phyloP scores from a whole-genome alignment of 768 basidiomycete genomes.

The Leccinum incarnatum region DNA sequence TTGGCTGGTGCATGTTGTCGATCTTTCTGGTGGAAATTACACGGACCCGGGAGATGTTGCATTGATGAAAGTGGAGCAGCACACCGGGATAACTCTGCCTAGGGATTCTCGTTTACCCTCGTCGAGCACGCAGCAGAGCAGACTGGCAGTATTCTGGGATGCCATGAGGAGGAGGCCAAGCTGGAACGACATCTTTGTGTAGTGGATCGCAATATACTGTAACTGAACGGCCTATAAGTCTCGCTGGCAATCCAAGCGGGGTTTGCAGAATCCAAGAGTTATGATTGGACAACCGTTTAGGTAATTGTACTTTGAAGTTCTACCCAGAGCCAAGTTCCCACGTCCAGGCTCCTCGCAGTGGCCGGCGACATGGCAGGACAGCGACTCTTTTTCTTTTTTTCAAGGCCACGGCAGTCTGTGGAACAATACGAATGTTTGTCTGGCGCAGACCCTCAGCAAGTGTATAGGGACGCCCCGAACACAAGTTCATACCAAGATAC shows the following conservation, averaged over 20 bases:
- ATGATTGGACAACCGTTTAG: not conserved
- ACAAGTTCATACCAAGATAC: conserved; percentile 25
- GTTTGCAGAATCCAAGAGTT: not conserved
- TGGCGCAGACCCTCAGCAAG: conserved; percentile 44
- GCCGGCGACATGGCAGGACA: conserved; percentile 18
- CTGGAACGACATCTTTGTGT: conserved; percentile 63
- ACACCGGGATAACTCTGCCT: conserved; percentile 42
- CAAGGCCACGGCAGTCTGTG: conserved; percentile 14
- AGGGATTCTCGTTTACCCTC: conserved; percentile 37
- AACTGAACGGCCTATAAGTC: not conserved
- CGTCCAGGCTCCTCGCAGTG: conserved; percentile 2
- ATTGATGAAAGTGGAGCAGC: conserved; percentile 50
- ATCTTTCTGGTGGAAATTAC: conserved; percentile 51
- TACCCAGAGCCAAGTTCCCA: conserved; percentile 7
- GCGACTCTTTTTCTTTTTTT: conserved; percentile 10
- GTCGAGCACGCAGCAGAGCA: conserved; percentile 34
- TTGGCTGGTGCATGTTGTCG: conserved; percentile 66
- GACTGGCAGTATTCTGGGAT: conserved; percentile 74
- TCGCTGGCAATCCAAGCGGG: not conserved
- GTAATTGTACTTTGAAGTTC: not conserved
- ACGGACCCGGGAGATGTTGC: conserved; percentile 51
- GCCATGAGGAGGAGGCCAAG: conserved; percentile 60
- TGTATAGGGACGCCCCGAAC: conserved; percentile 19
- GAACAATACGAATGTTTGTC: conserved; percentile 46
- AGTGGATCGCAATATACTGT: not conserved